phyloP scores from a whole-genome alignment of 768 basidiomycete genomes.

The Leccinum longicurvipes region DNA sequence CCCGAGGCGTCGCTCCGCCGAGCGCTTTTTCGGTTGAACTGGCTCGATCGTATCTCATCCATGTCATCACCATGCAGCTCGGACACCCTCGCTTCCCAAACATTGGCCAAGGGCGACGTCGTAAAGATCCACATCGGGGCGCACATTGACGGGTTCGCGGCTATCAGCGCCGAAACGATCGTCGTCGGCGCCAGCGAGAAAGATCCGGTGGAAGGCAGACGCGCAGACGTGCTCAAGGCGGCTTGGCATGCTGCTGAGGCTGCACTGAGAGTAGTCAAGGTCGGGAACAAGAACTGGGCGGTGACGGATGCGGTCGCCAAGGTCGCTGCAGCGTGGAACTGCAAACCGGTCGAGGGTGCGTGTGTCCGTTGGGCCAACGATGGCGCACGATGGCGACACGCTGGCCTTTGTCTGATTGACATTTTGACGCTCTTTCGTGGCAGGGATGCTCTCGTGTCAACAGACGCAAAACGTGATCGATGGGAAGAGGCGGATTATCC shows the following conservation, averaged over 20 bases:
- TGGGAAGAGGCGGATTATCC: slow-evolving; percentile 92
- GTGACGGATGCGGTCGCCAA: slow-evolving; percentile 85
- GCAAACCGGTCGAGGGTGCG: slow-evolving; percentile 92
- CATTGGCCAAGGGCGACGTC: slow-evolving; percentile 80
- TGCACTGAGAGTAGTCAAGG: slow-evolving; percentile 87
- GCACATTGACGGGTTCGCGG: slow-evolving; percentile 96
- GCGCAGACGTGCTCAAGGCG: slow-evolving; percentile 90
- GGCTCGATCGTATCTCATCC: slow-evolving; percentile 18
- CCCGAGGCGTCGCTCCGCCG: not conserved
- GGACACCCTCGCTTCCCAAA: slow-evolving; percentile 65
- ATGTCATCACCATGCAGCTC: slow-evolving; percentile 44
- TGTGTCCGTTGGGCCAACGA: slow-evolving; percentile 1
- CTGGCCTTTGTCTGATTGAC: not conserved
- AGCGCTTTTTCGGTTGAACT: slow-evolving; percentile 18
- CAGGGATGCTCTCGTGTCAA: slow-evolving; percentile 94
- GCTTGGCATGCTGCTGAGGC: slow-evolving; percentile 92
- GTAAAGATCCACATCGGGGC: slow-evolving; percentile 96
- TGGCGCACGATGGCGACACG: not conserved
- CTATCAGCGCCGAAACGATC: slow-evolving; percentile 90
- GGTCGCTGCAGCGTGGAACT: slow-evolving; percentile 68
- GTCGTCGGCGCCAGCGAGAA: slow-evolving; percentile 76
- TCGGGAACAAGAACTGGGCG: slow-evolving; percentile 92
- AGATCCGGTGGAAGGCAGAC: slow-evolving; percentile 76
- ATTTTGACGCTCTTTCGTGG: not conserved
- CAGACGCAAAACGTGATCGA: slow-evolving; percentile 93